Evolutionary conservation across 176 grass and related monocot species (phyloP).

Genomic region (Oryza australiensis): DNA sequence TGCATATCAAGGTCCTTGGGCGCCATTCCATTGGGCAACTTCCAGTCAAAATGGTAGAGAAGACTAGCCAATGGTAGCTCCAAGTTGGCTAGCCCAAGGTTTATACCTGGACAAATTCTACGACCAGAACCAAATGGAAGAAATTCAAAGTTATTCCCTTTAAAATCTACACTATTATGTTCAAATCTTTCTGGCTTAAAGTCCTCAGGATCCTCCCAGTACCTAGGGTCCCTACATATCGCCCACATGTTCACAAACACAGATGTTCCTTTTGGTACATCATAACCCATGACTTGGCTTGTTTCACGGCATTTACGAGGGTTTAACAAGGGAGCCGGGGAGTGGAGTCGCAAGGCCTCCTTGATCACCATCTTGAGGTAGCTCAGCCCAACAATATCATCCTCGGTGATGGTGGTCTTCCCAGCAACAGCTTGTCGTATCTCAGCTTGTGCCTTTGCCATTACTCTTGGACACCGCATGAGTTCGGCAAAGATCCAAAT

Average conservation of each 20-base stretch:
- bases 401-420: not conserved
- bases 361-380: constrained; percentile 13
- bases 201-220: constrained; percentile 17
- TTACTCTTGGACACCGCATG: constrained; percentile 7
- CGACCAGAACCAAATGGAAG: not conserved
- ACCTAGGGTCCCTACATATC: constrained; percentile 21
- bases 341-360: constrained; percentile 23
- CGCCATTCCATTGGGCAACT: not conserved
- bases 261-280: constrained; percentile 16
- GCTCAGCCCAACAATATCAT: constrained; percentile 14
- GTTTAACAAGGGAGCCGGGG: constrained; percentile 13
- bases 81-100: not conserved
- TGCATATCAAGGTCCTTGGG: not conserved
- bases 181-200: constrained; percentile 41
- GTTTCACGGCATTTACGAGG: not conserved
- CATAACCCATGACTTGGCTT: not conserved
- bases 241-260: constrained; percentile 43
- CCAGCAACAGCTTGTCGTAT: constrained; percentile 22
- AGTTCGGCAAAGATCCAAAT: constrained; percentile 41
- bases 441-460: constrained; percentile 35
- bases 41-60: not conserved
- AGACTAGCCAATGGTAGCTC: not conserved
- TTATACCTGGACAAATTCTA: not conserved
- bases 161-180: not conserved
- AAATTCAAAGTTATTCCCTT: not conserved